Evolutionary conservation across 2,329 filamentous ascomycete genomes (phyloP).

Genomic region (Aspergillus sp.): DNA sequence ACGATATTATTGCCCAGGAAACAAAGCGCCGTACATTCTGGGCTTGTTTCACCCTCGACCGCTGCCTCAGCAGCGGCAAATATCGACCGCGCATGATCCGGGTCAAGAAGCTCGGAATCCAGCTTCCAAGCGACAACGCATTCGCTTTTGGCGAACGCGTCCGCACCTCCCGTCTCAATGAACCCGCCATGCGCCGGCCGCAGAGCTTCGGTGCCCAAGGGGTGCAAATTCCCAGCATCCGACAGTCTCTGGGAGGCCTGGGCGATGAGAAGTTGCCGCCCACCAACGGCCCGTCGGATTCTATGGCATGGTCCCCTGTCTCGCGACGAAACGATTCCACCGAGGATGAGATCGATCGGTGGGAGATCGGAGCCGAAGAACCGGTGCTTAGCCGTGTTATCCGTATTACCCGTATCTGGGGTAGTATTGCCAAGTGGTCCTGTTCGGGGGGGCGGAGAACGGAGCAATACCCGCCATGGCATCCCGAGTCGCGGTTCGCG

Average conservation of each 20-base stretch:
- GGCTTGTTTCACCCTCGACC: conserved; percentile 51
- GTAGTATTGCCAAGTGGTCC: conserved; percentile 49
- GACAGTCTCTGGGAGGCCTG: conserved; percentile 31
- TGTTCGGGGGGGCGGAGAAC: conserved; percentile 46
- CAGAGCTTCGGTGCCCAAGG: conserved; percentile 35
- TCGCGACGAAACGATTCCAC: conserved; percentile 31
- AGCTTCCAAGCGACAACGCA: conserved; percentile 49
- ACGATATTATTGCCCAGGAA: conserved; percentile 47
- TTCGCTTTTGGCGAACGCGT: conserved; percentile 50
- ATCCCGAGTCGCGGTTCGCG: conserved; percentile 42
- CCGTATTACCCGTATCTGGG: conserved; percentile 48
- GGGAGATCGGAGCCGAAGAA: conserved; percentile 47
- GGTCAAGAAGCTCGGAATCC: conserved; percentile 44
- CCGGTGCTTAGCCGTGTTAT: conserved; percentile 48
- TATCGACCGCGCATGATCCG: conserved; percentile 47
- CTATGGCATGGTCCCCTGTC: conserved; percentile 33
- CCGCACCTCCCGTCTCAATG: conserved; percentile 42
- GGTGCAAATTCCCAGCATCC: conserved; percentile 36
- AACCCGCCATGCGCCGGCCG: conserved; percentile 32
- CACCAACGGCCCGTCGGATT: conserved; percentile 24
- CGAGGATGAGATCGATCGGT: conserved; percentile 41
- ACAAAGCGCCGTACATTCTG: conserved; percentile 49
- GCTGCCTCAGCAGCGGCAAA: conserved; percentile 48
- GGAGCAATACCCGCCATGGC: conserved; percentile 47
- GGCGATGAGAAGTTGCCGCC: conserved; percentile 31